These are phyloP conservation scores for Xerocomus minutiporus DNA, from an alignment of 1,284 basidiomycete genomes.

Conservation along the genomic window DNA sequence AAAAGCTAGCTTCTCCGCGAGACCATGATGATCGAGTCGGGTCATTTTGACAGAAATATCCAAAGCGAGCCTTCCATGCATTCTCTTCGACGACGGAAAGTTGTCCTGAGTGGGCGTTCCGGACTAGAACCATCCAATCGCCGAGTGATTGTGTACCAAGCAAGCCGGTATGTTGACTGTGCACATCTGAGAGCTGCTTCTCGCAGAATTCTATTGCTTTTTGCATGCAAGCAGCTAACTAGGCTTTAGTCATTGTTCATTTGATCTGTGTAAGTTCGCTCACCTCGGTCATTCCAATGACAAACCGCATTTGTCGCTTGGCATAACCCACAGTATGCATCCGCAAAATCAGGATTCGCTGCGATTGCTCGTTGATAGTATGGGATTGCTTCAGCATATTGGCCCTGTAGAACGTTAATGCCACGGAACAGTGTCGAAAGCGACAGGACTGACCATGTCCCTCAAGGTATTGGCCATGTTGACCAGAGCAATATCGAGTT, in stretches of 20 bases:
- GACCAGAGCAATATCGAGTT: slow-evolving; percentile 57
- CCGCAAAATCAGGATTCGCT: slow-evolving; percentile 51
- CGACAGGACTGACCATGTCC: slow-evolving; percentile 37
- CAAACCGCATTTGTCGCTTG: slow-evolving; percentile 53
- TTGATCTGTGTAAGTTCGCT: slow-evolving; percentile 9
- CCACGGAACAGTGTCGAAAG: neutral
- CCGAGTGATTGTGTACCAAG: slow-evolving; percentile 36
- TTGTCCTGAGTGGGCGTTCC: slow-evolving; percentile 27
- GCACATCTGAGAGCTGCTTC: slow-evolving; percentile 44
- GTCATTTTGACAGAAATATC: slow-evolving; percentile 33
- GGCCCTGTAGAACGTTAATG: slow-evolving; percentile 34
- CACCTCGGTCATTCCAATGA: slow-evolving; percentile 51
- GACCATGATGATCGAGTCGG: slow-evolving; percentile 25
- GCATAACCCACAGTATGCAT: slow-evolving; percentile 54
- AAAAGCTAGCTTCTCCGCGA: slow-evolving; percentile 48
- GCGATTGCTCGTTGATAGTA: slow-evolving; percentile 53
- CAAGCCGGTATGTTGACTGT: slow-evolving; percentile 38
- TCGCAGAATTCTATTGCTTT: slow-evolving; percentile 45
- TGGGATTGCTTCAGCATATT: slow-evolving; percentile 48
- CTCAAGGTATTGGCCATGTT: slow-evolving; percentile 61
- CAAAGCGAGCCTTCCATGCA: slow-evolving; percentile 39
- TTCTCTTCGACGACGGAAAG: slow-evolving; percentile 30
- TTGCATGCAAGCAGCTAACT: slow-evolving; percentile 42
- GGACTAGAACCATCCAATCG: slow-evolving; percentile 45
- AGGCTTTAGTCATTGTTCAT: slow-evolving; percentile 18